Conservation (phyloP, 2,329 filamentous ascomycete species). For the Laburnicola sp. region DNA sequence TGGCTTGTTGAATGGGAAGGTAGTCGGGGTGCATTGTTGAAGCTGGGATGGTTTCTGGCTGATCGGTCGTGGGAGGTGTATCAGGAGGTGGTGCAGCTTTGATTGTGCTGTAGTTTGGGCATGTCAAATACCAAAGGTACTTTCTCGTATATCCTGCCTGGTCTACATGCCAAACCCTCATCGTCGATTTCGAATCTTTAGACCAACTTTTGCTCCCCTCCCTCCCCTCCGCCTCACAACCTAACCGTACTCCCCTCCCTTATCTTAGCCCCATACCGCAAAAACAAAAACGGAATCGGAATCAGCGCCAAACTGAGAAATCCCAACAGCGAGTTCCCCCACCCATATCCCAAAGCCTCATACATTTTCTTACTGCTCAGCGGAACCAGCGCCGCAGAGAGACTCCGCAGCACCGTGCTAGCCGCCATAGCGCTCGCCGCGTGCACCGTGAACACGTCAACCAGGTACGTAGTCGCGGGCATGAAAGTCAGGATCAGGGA, state of each 20-base stretch:
- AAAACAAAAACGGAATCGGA: conserved; percentile 44
- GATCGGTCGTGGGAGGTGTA: too few relatives aligned
- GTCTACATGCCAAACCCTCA: too few relatives aligned
- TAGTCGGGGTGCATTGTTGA: too few relatives aligned
- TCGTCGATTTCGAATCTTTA: too few relatives aligned
- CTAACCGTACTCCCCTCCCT: conserved; percentile 34
- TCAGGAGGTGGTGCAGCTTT: too few relatives aligned
- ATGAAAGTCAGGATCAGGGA: conserved; percentile 45
- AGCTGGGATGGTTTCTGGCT: too few relatives aligned
- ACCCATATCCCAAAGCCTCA: conserved; percentile 44
- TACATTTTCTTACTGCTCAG: conserved; percentile 48
- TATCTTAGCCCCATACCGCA: conserved; percentile 40
- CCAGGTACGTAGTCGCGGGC: conserved; percentile 46
- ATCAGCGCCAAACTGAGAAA: conserved; percentile 36
- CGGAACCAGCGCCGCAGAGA: conserved; percentile 47
- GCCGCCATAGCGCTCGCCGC: conserved; percentile 50
- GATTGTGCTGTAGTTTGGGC: too few relatives aligned
- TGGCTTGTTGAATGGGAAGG: conserved; percentile 42
- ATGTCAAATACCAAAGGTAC: too few relatives aligned
- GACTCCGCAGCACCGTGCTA: conserved; percentile 44
- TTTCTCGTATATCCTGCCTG: too few relatives aligned
- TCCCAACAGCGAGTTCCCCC: conserved; percentile 44
- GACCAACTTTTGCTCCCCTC: too few relatives aligned
- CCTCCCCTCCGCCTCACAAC: conserved; percentile 15
- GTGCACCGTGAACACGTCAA: conserved; percentile 48